Conservation (phyloP, 1,139 yeast species). For the Hyphopichia fennica region DNA sequence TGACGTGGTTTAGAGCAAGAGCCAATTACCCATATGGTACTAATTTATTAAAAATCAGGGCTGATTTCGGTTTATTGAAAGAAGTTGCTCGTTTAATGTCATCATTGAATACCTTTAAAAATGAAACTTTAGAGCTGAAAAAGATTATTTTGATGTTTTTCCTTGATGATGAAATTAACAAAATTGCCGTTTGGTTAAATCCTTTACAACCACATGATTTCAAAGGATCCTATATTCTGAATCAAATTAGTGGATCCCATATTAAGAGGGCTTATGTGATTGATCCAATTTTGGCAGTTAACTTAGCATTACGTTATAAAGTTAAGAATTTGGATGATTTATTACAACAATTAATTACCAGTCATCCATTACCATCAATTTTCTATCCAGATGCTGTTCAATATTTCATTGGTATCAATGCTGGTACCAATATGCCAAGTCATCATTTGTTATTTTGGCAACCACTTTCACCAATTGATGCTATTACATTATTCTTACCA, state of each 20-base stretch:
- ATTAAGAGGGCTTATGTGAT: conserved; percentile 58
- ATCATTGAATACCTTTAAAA: conserved; percentile 21
- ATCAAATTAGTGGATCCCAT: conserved; percentile 34
- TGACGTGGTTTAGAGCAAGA: conserved; percentile 74
- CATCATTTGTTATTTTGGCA: conserved; percentile 68
- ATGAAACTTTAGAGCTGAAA: conserved; percentile 38
- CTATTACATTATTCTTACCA: conserved; percentile 83
- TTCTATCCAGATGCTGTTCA: conserved; percentile 65
- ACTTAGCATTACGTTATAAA: conserved; percentile 61
- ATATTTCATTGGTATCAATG: conserved; percentile 50
- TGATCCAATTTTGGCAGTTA: conserved; percentile 74
- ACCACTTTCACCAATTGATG: conserved; percentile 78
- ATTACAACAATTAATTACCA: conserved; percentile 47
- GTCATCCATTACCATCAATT: conserved; percentile 63
- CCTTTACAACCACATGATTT: conserved; percentile 56
- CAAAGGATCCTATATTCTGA: conserved; percentile 34
- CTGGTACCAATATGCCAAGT: conserved; percentile 38
- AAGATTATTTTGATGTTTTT: conserved; percentile 57
- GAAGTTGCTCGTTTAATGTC: conserved; percentile 46
- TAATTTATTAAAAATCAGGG: conserved; percentile 66
- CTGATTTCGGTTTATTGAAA: conserved; percentile 62
- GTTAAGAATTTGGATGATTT: conserved; percentile 41
- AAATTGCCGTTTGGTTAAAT: conserved; percentile 75
- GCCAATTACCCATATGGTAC: conserved; percentile 83
- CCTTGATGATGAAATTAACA: conserved; percentile 72